Evolutionary conservation across 2,329 filamentous ascomycete species (phyloP), one percentile per base, ranked within the genome.

Genomic region (Colletotrichum magnum): DNA sequence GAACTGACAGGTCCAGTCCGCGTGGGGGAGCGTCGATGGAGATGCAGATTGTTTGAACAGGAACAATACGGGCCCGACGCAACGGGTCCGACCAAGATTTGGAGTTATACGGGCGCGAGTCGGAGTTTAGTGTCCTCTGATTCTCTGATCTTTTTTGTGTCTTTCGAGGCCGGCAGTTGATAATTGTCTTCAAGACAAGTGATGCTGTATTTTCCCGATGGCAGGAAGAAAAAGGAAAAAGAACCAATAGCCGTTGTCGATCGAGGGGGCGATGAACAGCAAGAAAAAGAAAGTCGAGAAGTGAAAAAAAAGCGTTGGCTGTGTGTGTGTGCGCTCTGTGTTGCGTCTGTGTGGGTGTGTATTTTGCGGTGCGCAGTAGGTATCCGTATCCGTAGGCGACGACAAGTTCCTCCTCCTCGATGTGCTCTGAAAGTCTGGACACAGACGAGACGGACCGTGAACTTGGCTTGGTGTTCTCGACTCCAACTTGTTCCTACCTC

Each of bases 211-310:
- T 50, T 24, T 18, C 47, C 18, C 16, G 21, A 21, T 56, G 62
- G 45, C 56, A 58, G 51, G 48, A 28, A 36, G 36, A 66, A 56
- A 69, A 67, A 43, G 39, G 48, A 67, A 43, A 45, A 36, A 26
- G 26, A 10, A 15, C 50, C 51, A 57, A 41, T 18, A 45, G 39
- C 50, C 36, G 43, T 57, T 36, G 32, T 36, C 50, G 66, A 61
- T 36, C 43, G 57, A 39, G 32, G 10, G 32, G 45, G 53, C 61
- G 62, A 47, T 18, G 36, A 21, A 28, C 45, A 24, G 16, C 21
- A 26, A 53, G 45, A 51, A 64, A 71, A 69, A 62, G 61, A 69
- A 65, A 52, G 64, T 65, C 57, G 51, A 71, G 57, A 71, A 69
- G 50, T 26, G 53, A 60, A 68, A 60, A 56, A 48, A 21, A 24